Conservation (phyloP, 306 rosid species). For the Cicer arietinum region DNA sequence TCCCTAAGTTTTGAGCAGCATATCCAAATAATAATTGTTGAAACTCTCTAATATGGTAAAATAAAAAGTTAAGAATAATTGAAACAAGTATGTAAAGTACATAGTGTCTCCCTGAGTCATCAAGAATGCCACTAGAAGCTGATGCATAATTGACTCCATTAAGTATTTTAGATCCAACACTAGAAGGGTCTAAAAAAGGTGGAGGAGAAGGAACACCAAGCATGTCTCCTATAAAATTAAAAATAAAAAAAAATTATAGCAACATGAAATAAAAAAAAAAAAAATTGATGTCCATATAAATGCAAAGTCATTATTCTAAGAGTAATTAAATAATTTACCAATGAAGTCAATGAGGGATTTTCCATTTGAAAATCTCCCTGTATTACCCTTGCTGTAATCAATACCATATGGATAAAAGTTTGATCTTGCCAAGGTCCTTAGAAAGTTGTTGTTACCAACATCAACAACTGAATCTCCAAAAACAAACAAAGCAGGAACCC, state of each 20-base stretch:
- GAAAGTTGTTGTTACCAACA: constrained; percentile 81
- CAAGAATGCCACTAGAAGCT: constrained; percentile 79
- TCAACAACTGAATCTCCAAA: constrained; percentile 93
- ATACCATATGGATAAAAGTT: constrained; percentile 78
- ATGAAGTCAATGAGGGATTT: constrained; percentile 64
- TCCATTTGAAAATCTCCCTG: constrained; percentile 90
- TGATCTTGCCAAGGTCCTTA: constrained; percentile 60
- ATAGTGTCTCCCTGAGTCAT: constrained; percentile 71
- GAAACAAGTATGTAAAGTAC: constrained; percentile 45
- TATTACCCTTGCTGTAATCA: constrained; percentile 61
- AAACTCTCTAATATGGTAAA: not conserved
- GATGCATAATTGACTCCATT: constrained; percentile 87
- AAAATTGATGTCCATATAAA: not conserved
- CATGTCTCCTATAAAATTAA: constrained; percentile 52
- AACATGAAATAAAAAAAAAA: not conserved
- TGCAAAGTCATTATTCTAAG: not conserved
- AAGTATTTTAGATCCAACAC: constrained; percentile 52
- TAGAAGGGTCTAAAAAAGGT: constrained; percentile 63
- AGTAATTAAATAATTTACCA: constrained; percentile 49
- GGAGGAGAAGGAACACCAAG: constrained; percentile 75
- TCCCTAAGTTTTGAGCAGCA: no score
- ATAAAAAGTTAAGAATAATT: not conserved
- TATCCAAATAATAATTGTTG: no score
- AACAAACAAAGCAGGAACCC: constrained; percentile 74
- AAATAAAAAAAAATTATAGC: not conserved